Conservation (phyloP, 352 stramenopile genomes). For the Globisporangium paddicum region DNA sequence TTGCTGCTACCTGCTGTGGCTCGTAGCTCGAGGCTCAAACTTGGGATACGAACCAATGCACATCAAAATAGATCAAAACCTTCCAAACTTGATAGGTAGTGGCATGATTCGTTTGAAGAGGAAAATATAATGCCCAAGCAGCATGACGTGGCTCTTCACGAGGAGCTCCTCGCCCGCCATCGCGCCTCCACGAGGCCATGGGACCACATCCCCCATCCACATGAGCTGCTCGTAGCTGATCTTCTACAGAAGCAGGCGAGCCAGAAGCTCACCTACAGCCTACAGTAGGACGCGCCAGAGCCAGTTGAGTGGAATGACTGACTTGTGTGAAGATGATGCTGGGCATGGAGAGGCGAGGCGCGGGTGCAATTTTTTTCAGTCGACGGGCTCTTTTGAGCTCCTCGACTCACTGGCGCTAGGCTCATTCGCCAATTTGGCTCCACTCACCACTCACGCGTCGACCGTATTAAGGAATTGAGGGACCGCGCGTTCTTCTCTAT, state of each 20-base stretch:
- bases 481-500: conserved; percentile 5
- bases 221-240: not conserved
- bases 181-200: too few species aligned
- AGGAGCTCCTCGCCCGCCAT: too few species aligned
- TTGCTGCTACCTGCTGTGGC: not conserved
- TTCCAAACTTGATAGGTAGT: not conserved
- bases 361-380: not conserved
- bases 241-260: not conserved
- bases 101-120: not conserved
- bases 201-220: too few species aligned
- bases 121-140: not conserved
- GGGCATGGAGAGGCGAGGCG: not conserved
- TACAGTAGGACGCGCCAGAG: not conserved
- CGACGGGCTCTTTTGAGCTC: not conserved
- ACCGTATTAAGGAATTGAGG: too few species aligned
- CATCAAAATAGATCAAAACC: not conserved
- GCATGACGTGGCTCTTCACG: not conserved
- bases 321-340: not conserved
- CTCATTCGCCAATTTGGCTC: conserved; percentile 2
- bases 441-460: not conserved
- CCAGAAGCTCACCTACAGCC: too few species aligned
- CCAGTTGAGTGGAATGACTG: too few species aligned
- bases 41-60: not conserved
- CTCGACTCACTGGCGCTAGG: not conserved
- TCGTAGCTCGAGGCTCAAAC: too few species aligned